A percentile compares a stretch with the other conserved stretches of the same genome.
Evolutionary conservation across 2,329 filamentous ascomycete genomes (phyloP).

Genomic region (Ceratocystis variospora): DNA sequence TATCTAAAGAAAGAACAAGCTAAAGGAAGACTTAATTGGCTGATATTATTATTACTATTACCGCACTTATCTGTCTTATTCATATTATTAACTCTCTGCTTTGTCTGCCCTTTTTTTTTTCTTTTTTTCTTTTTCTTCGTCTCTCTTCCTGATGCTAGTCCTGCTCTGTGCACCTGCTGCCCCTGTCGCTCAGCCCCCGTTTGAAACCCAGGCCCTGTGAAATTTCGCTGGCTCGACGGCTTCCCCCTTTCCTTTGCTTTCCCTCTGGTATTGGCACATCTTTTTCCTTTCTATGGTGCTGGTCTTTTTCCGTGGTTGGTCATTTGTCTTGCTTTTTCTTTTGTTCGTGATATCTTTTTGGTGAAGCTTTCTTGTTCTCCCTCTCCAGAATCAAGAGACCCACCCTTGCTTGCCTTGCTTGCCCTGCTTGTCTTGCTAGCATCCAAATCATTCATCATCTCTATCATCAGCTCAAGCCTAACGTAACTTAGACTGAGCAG

Average conservation of each 20-base stretch:
- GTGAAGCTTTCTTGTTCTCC: slow-evolving; percentile 11
- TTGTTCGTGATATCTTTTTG: not conserved
- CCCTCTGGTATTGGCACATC: slow-evolving; percentile 9
- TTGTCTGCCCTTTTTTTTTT: not conserved
- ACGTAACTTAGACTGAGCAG: slow-evolving; percentile 6
- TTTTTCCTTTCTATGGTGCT: slow-evolving; percentile 4
- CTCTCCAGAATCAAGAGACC: slow-evolving; percentile 11
- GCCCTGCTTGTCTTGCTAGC: not conserved
- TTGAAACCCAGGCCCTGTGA: slow-evolving; percentile 13
- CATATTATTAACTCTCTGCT: too few relatives aligned
- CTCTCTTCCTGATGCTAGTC: slow-evolving; percentile 10
- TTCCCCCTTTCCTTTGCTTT: slow-evolving; percentile 20
- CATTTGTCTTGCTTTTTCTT: slow-evolving; percentile 14
- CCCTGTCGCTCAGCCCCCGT: slow-evolving; percentile 19
- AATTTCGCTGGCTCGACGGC: slow-evolving; percentile 13
- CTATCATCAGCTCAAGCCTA: slow-evolving; percentile 10
- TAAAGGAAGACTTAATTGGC: not conserved
- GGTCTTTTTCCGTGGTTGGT: slow-evolving; percentile 19
- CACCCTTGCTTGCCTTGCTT: slow-evolving; percentile 4
- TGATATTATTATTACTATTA: not conserved
- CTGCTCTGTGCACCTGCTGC: not conserved
- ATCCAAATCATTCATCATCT: not conserved
- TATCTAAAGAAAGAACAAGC: not conserved
- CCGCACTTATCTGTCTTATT: slow-evolving; percentile 1
- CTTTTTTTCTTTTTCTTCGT: not conserved